These are phyloP conservation scores for Senecio squalidus DNA, from an alignment of 140 eudicot species.

Conservation along the genomic window DNA sequence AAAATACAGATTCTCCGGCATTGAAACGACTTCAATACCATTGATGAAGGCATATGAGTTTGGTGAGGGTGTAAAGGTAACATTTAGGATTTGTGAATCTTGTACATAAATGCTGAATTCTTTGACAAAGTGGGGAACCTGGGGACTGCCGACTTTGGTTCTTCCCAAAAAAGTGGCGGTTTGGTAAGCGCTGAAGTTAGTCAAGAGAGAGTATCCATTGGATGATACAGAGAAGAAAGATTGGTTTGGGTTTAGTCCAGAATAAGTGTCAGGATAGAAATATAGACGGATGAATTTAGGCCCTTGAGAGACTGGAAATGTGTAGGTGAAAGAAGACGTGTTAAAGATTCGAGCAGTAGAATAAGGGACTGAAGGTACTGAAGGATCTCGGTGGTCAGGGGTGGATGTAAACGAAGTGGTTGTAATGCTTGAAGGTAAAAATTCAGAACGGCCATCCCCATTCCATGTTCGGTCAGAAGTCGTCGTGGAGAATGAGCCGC, in stretches of 20 bases:
- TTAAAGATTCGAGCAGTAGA: slow-evolving; percentile 47
- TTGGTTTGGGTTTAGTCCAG: slow-evolving; percentile 14
- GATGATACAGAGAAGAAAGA: slow-evolving; percentile 46
- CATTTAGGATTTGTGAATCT: slow-evolving; percentile 4
- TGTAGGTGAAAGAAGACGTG: slow-evolving; percentile 41
- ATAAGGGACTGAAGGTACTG: slow-evolving; percentile 49
- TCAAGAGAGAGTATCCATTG: slow-evolving; percentile 42
- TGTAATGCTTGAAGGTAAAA: slow-evolving; percentile 1
- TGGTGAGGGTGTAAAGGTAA: slow-evolving; percentile 36
- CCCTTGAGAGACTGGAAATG: slow-evolving; percentile 29
- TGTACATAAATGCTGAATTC: slow-evolving; percentile 20
- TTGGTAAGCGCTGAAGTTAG: slow-evolving; percentile 48
- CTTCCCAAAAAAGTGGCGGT: slow-evolving; percentile 28
- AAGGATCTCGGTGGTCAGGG: slow-evolving; percentile 42
- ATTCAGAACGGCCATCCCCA: slow-evolving; percentile 20
- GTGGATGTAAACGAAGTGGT: slow-evolving; percentile 22
- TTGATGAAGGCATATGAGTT: slow-evolving; percentile 39
- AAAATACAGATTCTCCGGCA: slow-evolving; percentile 25
- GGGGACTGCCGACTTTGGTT: not conserved
- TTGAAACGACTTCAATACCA: slow-evolving; percentile 33
- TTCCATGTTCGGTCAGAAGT: slow-evolving; percentile 23
- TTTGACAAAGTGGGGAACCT: slow-evolving; percentile 18
- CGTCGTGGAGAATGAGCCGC: slow-evolving; percentile 37
- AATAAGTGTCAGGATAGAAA: slow-evolving; percentile 51
- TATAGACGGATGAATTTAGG: slow-evolving; percentile 55